Conservation (phyloP, 495 filamentous ascomycete species). For the Darksidea phi region DNA sequence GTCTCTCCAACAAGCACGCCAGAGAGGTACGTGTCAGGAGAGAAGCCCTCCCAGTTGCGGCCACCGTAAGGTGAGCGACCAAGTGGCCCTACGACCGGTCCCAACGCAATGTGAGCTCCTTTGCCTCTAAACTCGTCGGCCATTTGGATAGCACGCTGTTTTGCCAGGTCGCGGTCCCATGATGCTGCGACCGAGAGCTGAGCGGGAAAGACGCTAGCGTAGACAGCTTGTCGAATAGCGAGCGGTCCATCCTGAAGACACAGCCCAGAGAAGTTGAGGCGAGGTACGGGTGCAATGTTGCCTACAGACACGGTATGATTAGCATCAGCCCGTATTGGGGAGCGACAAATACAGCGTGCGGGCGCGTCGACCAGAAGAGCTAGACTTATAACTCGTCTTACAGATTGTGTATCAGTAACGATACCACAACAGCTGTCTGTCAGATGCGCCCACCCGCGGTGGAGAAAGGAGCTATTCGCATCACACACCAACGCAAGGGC, state of each 20-base stretch:
- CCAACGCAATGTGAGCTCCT: slow-evolving; percentile 36
- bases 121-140: slow-evolving; percentile 37
- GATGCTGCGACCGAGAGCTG: slow-evolving; percentile 34
- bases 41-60: slow-evolving; percentile 59
- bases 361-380: no score
- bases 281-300: slow-evolving; percentile 52
- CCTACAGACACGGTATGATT: no score
- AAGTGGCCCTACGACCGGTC: slow-evolving; percentile 57
- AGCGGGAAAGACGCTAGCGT: slow-evolving; percentile 51
- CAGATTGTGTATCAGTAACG: no score
- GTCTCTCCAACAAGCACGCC: slow-evolving; percentile 37
- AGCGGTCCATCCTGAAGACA: slow-evolving; percentile 66
- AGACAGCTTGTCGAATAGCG: slow-evolving; percentile 59
- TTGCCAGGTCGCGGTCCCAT: slow-evolving; percentile 28
- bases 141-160: slow-evolving; percentile 34
- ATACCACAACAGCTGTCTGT: no score
- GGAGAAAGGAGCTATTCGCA: no score
- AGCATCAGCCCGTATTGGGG: no score
- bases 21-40: slow-evolving; percentile 33
- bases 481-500: slow-evolving; percentile 54
- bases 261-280: slow-evolving; percentile 60
- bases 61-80: slow-evolving; percentile 55
- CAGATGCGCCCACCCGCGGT: no score
- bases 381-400: no score
- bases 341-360: no score